phyloP scores from a whole-genome alignment of 2,329 filamentous ascomycete genomes.

The Colletotrichum zoysiae region DNA sequence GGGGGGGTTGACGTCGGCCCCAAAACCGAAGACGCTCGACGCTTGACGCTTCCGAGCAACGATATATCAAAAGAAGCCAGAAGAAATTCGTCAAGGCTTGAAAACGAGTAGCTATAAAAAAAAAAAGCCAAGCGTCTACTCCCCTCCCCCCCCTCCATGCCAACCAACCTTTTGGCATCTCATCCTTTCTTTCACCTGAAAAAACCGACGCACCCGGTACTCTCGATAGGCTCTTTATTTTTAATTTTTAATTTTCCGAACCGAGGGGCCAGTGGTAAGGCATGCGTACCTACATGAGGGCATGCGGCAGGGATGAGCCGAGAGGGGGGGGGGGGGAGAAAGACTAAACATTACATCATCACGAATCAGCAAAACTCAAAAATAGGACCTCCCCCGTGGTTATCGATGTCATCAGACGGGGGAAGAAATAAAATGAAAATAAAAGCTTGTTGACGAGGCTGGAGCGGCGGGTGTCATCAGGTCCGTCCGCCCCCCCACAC shows the following conservation, averaged over 20 bases:
- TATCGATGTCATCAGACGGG: background rate
- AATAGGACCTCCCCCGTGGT: background rate
- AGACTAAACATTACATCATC: conserved; percentile 2
- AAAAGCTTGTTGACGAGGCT: background rate
- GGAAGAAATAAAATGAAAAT: background rate
- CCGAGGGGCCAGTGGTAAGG: background rate
- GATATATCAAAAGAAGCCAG: background rate
- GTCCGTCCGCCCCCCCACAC: too few species aligned
- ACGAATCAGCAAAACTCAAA: background rate
- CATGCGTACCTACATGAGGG: too few species aligned
- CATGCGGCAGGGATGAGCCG: background rate
- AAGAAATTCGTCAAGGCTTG: background rate
- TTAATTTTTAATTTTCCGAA: background rate
- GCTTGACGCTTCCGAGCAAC: too few species aligned
- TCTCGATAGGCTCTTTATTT: background rate
- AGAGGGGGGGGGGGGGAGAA: background rate
- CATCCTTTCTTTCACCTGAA: background rate
- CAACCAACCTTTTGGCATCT: background rate
- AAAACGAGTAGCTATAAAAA: too few species aligned
- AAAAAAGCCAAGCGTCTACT: background rate
- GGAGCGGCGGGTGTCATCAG: background rate
- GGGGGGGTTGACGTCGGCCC: too few species aligned
- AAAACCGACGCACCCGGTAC: background rate
- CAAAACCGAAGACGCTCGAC: background rate
- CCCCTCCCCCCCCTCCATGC: background rate